These are phyloP conservation scores for Coix lacrymajobi DNA, from an alignment of 176 grass and related monocot species.

Conservation along the genomic window DNA sequence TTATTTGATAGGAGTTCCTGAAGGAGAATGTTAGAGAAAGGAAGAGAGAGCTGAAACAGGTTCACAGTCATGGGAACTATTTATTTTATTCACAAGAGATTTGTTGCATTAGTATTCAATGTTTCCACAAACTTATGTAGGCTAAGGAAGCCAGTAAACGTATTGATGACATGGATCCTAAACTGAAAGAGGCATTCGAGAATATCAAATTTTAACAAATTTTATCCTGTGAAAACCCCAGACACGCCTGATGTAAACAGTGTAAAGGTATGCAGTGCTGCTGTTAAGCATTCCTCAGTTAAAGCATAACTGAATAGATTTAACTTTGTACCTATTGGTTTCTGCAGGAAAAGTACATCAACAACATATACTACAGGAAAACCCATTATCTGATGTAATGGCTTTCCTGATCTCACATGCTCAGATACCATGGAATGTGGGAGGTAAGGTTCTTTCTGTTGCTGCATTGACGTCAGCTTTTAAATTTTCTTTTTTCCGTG, in stretches of 20 bases:
- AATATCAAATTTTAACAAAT: conserved; percentile 86
- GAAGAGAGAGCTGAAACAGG: conserved; percentile 57
- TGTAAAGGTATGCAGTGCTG: conserved; percentile 52
- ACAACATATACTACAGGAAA: conserved; percentile 73
- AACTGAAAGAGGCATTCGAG: conserved; percentile 59
- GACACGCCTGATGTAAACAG: conserved; percentile 69
- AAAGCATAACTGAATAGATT: neutral
- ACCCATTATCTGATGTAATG: conserved; percentile 64
- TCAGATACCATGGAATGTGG: neutral
- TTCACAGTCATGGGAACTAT: too few species aligned
- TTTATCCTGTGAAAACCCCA: conserved; percentile 61
- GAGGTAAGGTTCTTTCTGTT: neutral
- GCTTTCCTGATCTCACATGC: too few species aligned
- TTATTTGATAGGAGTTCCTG: conserved; percentile 57
- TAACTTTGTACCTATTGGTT: neutral
- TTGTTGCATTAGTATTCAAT: too few species aligned
- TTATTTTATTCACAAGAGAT: too few species aligned
- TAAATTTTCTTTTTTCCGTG: neutral
- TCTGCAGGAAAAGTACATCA: conserved; percentile 59
- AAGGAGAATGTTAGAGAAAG: conserved; percentile 80
- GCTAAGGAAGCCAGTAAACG: conserved; percentile 79
- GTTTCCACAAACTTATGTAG: too few species aligned
- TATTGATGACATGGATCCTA: conserved; percentile 79
- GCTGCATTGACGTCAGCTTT: neutral
- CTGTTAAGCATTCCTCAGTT: neutral